phyloP scores from a whole-genome alignment of 1,284 basidiomycete species.

The Trichosporon asahii region DNA sequence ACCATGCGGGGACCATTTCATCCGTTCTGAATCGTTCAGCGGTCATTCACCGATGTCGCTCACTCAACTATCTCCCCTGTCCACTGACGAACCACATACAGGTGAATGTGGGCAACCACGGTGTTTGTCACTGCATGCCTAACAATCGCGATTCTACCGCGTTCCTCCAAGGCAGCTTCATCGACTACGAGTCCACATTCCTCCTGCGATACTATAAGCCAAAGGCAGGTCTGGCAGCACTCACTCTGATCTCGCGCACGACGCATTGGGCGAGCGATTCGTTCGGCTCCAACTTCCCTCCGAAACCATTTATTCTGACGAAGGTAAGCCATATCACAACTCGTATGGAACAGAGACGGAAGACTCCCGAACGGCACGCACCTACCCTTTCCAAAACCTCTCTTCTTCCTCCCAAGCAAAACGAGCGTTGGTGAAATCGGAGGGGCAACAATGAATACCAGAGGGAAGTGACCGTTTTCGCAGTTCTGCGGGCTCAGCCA shows the following conservation, averaged over 20 bases:
- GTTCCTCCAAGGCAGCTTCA: constrained; percentile 29
- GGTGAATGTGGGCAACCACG: not conserved
- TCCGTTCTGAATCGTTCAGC: constrained; percentile 28
- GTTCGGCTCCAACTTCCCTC: constrained; percentile 65
- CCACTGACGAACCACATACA: constrained; percentile 17
- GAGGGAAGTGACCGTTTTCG: not conserved
- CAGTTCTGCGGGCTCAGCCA: not conserved
- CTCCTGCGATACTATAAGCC: constrained; percentile 58
- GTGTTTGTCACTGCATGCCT: not conserved
- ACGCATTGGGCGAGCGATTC: constrained; percentile 64
- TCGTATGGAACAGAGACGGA: too few relatives aligned
- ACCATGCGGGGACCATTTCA: constrained; percentile 41
- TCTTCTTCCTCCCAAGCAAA: constrained; percentile 66
- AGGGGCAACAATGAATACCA: not conserved
- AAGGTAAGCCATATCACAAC: too few relatives aligned
- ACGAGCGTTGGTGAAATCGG: constrained; percentile 45
- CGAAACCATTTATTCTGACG: constrained; percentile 66
- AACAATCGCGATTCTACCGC: constrained; percentile 25
- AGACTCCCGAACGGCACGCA: constrained; percentile 41
- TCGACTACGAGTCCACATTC: constrained; percentile 66
- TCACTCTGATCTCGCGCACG: constrained; percentile 58
- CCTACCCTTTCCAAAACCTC: constrained; percentile 64
- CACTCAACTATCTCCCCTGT: constrained; percentile 25
- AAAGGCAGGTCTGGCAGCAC: not conserved
- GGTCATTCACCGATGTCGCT: not conserved